phyloP scores from a whole-genome alignment of 305 asterid genomes.

The Fraxinus nigra region DNA sequence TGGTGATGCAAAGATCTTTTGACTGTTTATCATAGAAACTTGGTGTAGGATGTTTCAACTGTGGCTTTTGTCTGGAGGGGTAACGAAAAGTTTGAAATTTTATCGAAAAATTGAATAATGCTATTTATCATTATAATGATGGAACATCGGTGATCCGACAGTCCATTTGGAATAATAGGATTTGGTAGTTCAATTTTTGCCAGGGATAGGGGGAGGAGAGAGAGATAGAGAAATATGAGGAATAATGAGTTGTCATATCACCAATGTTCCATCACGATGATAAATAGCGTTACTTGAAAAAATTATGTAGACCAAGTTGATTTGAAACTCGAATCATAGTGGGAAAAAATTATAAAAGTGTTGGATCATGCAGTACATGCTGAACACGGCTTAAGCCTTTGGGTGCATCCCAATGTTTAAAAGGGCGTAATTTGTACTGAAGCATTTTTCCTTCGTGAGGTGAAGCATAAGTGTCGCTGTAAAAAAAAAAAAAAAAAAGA shows the following conservation, averaged over 20 bases:
- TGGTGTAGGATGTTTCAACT: not conserved
- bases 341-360: not conserved
- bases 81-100: not conserved
- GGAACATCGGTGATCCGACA: not conserved
- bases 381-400: not conserved
- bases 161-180: not conserved
- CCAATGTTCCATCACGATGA: not conserved
- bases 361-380: not conserved
- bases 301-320: not conserved
- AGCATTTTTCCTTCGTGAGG: not conserved
- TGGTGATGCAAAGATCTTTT: not conserved
- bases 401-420: not conserved
- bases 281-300: not conserved
- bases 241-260: not conserved
- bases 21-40: not conserved
- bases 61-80: not conserved
- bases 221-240: not conserved
- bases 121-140: not conserved
- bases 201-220: not conserved
- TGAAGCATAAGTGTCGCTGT: not conserved
- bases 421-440: not conserved
- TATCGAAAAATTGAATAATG: not conserved
- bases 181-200: not conserved
- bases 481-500: not conserved
- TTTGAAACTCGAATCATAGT: not conserved